Conservation (phyloP, 148 eudicot genomes). For the Vaccinium corymbosum region DNA sequence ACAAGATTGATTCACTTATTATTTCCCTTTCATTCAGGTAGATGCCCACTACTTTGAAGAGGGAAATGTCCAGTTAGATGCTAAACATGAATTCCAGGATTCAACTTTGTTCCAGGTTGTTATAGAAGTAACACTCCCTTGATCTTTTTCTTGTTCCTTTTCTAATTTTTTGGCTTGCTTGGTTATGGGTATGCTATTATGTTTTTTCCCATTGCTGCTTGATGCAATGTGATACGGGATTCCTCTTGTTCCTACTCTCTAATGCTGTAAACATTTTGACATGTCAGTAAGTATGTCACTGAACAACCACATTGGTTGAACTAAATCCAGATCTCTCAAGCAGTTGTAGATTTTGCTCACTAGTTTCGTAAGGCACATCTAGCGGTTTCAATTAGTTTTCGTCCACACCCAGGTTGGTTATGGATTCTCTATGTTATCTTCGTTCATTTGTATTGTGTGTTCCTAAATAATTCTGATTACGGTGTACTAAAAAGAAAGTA, state of each 20-base stretch:
- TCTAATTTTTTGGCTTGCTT: not conserved
- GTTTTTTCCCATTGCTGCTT: not conserved
- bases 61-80: constrained; percentile 97
- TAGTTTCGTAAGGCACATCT: not conserved
- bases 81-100: constrained; percentile 86
- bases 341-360: not conserved
- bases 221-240: not conserved
- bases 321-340: not conserved
- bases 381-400: not conserved
- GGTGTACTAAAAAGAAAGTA: not conserved
- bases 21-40: constrained; percentile 48
- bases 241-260: not conserved
- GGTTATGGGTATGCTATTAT: not conserved
- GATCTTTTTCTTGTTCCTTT: not conserved
- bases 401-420: not conserved
- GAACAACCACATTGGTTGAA: not conserved
- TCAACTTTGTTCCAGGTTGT: constrained; percentile 83
- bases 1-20: not conserved
- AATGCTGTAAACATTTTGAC: not conserved
- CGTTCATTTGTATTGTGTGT: not conserved
- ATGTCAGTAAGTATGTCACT: not conserved
- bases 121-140: not conserved
- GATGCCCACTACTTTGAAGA: constrained; percentile 98
- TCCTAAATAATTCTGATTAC: not conserved
- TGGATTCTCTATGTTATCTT: not conserved